phyloP scores from a whole-genome alignment of 495 filamentous ascomycete species.

The Aspergillus asperescens region DNA sequence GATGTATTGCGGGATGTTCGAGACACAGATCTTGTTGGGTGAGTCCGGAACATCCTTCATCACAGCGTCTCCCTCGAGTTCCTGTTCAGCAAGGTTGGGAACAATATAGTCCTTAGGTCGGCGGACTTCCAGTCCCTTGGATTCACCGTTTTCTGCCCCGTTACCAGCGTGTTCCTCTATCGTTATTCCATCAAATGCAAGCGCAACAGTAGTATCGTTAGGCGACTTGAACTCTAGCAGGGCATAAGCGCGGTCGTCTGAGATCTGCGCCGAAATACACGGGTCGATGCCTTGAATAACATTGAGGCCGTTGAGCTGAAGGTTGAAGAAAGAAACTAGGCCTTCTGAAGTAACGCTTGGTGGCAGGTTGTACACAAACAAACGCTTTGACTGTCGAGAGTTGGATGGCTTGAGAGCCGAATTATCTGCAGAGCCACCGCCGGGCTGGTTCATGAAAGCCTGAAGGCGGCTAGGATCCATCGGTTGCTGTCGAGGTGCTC shows the following conservation, averaged over 20 bases:
- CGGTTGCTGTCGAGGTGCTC: conserved; percentile 88
- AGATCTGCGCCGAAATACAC: conserved; percentile 77
- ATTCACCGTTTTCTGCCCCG: conserved; percentile 50
- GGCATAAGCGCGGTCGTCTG: conserved; percentile 72
- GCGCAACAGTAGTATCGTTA: conserved; percentile 81
- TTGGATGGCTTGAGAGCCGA: conserved; percentile 85
- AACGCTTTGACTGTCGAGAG: conserved; percentile 85
- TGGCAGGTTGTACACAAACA: conserved; percentile 82
- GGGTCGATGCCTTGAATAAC: conserved; percentile 79
- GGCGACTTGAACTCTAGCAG: conserved; percentile 86
- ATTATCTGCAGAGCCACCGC: conserved; percentile 64
- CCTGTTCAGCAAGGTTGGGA: conserved; percentile 71
- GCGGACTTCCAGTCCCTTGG: conserved; percentile 69
- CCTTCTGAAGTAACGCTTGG: conserved; percentile 60
- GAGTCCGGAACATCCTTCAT: conserved; percentile 82
- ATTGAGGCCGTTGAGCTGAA: conserved; percentile 90
- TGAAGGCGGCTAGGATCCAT: conserved; percentile 95
- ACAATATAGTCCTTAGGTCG: conserved; percentile 98
- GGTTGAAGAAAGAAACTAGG: conserved; percentile 84
- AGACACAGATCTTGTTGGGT: conserved; percentile 89
- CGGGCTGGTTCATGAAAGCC: conserved; percentile 89
- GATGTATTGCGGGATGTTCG: conserved; percentile 81
- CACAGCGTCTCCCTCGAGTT: conserved; percentile 71
- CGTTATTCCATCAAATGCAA: conserved; percentile 82
- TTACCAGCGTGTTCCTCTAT: conserved; percentile 72